A percentile compares a stretch with the other conserved stretches of the same genome.
Conservation (phyloP, 1,139 yeast genomes). For the Taphrina wiesneri region DNA sequence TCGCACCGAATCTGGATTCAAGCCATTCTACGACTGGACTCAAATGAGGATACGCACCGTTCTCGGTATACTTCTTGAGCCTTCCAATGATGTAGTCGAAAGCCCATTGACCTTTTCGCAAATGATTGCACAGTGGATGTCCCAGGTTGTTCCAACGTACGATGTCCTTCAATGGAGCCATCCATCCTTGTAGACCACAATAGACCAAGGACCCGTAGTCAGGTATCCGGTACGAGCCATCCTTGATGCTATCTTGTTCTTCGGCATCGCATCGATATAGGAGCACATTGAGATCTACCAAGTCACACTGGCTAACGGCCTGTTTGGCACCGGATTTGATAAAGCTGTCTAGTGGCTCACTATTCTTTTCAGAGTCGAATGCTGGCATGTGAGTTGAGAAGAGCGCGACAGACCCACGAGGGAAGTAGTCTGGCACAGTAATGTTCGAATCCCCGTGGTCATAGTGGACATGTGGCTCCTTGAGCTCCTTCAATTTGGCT, state of each 20-base stretch:
- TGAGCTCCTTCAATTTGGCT: conserved; percentile 58
- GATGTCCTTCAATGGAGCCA: conserved; percentile 62
- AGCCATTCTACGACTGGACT: conserved; percentile 68
- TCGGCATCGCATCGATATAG: conserved; percentile 81
- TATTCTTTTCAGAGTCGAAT: not conserved
- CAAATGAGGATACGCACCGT: conserved; percentile 52
- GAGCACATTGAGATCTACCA: conserved; percentile 72
- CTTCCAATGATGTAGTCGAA: conserved; percentile 71
- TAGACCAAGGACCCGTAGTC: conserved; percentile 70
- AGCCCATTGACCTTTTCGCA: conserved; percentile 88
- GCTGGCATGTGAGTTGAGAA: conserved; percentile 59
- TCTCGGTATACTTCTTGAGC: conserved; percentile 55
- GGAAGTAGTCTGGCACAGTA: conserved; percentile 60
- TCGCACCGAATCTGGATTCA: conserved; percentile 61
- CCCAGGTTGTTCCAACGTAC: conserved; percentile 74
- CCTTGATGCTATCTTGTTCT: conserved; percentile 75
- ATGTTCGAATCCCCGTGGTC: conserved; percentile 53
- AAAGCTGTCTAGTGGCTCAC: conserved; percentile 54
- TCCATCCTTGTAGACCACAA: conserved; percentile 95
- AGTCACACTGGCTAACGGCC: conserved; percentile 61
- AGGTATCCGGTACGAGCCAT: conserved; percentile 75
- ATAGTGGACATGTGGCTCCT: conserved; percentile 53
- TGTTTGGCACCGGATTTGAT: conserved; percentile 72
- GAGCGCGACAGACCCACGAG: conserved; percentile 88
- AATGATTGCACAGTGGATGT: conserved; percentile 76